These are phyloP conservation scores for Eucalyptus microcorys DNA, from an alignment of 345 rosid genomes.

Conservation along the genomic window DNA sequence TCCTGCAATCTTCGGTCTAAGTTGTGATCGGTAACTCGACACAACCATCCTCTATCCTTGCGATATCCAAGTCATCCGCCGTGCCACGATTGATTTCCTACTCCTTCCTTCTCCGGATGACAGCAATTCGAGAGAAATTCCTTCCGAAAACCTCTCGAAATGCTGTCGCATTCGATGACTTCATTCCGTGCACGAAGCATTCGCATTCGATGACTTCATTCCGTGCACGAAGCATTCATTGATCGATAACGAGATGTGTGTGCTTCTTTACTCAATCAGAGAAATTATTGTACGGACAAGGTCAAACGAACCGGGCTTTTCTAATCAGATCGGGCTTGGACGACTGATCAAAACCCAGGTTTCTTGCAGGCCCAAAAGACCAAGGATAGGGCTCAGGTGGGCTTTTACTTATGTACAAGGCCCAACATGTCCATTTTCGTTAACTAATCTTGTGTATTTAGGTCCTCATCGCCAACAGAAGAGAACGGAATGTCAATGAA, in stretches of 20 bases:
- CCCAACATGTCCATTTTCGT: background rate
- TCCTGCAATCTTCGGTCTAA: background rate
- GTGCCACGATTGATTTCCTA: background rate
- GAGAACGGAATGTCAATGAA: background rate
- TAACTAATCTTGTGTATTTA: background rate
- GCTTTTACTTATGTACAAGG: background rate
- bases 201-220: background rate
- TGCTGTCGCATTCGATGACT: background rate
- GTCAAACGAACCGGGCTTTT: background rate
- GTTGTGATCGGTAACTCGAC: background rate
- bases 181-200: background rate
- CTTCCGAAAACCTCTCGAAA: background rate
- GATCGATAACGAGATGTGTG: background rate
- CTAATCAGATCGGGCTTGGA: background rate
- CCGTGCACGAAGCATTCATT: background rate
- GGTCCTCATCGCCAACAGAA: background rate
- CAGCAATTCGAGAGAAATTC: background rate
- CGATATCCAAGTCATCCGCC: background rate
- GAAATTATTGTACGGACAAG: background rate
- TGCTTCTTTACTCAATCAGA: background rate
- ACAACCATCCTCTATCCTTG: background rate
- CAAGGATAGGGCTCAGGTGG: background rate
- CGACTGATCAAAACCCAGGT: background rate
- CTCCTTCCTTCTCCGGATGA: background rate
- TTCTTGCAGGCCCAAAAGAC: background rate